A percentile compares a stretch with the other conserved stretches of the same genome.
Evolutionary conservation across 768 basidiomycete species (phyloP).

Genomic region (Phylloporus sp.): DNA sequence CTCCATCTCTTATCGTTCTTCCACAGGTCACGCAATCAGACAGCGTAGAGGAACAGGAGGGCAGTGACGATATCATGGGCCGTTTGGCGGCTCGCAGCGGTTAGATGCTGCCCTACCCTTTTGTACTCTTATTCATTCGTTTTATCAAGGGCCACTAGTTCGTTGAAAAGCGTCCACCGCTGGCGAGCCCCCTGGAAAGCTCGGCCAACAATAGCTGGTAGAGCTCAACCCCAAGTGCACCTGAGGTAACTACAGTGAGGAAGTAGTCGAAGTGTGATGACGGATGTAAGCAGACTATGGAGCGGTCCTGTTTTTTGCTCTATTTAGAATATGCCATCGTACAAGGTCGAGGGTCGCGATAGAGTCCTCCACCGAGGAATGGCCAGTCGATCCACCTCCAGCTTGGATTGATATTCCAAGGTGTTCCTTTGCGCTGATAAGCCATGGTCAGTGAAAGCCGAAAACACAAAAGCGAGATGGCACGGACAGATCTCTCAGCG

Average conservation of each 20-base stretch:
- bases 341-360: slow-evolving; percentile 84
- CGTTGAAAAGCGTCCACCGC: slow-evolving; percentile 17
- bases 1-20: background rate
- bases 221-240: no score
- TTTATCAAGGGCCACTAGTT: slow-evolving; percentile 27
- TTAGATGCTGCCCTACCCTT: slow-evolving; percentile 35
- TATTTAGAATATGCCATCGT: slow-evolving; percentile 72
- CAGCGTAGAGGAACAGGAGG: slow-evolving; percentile 79
- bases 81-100: slow-evolving; percentile 70
- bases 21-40: slow-evolving; percentile 80
- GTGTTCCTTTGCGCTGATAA: slow-evolving; percentile 69
- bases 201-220: background rate
- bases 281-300: slow-evolving; percentile 8
- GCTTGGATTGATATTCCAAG: slow-evolving; percentile 79
- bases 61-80: slow-evolving; percentile 73
- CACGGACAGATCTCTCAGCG: slow-evolving; percentile 76
- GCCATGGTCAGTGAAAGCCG: slow-evolving; percentile 6
- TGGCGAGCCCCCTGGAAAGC: background rate
- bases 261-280: background rate
- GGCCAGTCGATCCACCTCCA: slow-evolving; percentile 68
- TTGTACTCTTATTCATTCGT: slow-evolving; percentile 9
- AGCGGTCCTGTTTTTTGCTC: slow-evolving; percentile 33
- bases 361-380: slow-evolving; percentile 90
- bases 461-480: background rate
- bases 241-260: background rate